Percentiles rank a stretch among this genome's conserved stretches.
Conservation (phyloP, 2,329 filamentous ascomycete species). For the Ophiostoma sp. region DNA sequence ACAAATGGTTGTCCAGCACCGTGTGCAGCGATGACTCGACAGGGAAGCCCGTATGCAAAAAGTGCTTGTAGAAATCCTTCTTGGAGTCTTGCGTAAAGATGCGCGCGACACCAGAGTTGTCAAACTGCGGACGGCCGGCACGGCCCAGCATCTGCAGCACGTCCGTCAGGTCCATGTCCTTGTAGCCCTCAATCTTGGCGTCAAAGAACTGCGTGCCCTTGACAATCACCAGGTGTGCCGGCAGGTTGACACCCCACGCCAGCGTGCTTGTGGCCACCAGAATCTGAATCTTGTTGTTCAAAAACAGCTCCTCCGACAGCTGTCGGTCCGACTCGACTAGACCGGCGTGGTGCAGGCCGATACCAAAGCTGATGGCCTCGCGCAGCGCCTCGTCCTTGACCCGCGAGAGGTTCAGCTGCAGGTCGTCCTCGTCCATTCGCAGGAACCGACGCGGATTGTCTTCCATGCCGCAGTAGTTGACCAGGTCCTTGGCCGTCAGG, state of each 20-base stretch:
- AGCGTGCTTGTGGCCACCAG: slow-evolving; percentile 92
- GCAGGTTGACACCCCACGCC: slow-evolving; percentile 96
- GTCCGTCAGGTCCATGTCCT: slow-evolving; percentile 97
- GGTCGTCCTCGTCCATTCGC: slow-evolving; percentile 88
- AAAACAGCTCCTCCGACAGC: slow-evolving; percentile 86
- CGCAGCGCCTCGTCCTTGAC: slow-evolving; percentile 91
- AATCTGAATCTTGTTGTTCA: slow-evolving; percentile 97
- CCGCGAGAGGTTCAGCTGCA: slow-evolving; percentile 77
- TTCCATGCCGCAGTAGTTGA: slow-evolving; percentile 97
- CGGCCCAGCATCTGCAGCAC: slow-evolving; percentile 96
- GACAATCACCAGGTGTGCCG: slow-evolving; percentile 92
- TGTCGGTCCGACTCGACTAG: slow-evolving; percentile 91
- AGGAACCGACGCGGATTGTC: slow-evolving; percentile 93
- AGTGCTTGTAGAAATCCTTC: slow-evolving; percentile 99
- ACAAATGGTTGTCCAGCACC: slow-evolving; percentile 92
- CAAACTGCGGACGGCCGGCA: slow-evolving; percentile 92
- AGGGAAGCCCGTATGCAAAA: slow-evolving; percentile 94
- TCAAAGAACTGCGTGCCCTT: slow-evolving; percentile 99
- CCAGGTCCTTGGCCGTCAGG: slow-evolving; percentile 89
- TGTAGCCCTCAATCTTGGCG: slow-evolving; percentile 94
- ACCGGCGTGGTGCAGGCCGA: slow-evolving; percentile 94
- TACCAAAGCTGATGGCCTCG: slow-evolving; percentile 94
- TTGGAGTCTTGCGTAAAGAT: slow-evolving; percentile 98
- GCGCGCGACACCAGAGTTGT: slow-evolving; percentile 88
- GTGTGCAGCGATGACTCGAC: slow-evolving; percentile 96